Conservation (phyloP, 78 protist genomes). For the Diacronema lutheri region DNA sequence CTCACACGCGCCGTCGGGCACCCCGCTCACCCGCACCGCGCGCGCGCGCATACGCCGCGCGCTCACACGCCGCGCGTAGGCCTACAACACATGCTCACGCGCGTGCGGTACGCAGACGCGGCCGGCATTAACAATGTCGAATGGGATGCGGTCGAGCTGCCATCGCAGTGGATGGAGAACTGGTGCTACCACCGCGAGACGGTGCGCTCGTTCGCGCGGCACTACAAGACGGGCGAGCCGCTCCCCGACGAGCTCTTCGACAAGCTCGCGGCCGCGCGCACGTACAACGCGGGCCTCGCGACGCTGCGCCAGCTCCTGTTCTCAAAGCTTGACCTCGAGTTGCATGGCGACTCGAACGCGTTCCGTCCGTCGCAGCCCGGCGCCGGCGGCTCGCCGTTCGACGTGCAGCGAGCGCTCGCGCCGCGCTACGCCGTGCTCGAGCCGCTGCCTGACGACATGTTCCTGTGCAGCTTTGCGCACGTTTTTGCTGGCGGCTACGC, state of each 20-base stretch:
- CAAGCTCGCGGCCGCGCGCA: background rate
- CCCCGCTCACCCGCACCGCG: too few relatives aligned
- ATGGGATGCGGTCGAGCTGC: conserved; percentile 66
- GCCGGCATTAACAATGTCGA: conserved; percentile 53
- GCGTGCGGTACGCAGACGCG: conserved; percentile 21
- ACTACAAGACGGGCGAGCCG: conserved; percentile 31
- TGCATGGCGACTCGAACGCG: background rate
- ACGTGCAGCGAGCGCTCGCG: background rate
- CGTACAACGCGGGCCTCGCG: conserved; percentile 16
- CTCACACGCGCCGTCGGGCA: too few relatives aligned
- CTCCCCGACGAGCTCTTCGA: conserved; percentile 28
- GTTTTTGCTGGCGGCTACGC: conserved; percentile 41
- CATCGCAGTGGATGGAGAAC: conserved; percentile 56
- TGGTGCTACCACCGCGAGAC: conserved; percentile 20
- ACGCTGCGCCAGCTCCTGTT: conserved; percentile 48
- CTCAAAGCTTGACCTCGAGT: conserved; percentile 1
- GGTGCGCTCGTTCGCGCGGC: conserved; percentile 16
- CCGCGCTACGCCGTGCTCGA: background rate
- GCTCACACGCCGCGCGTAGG: background rate
- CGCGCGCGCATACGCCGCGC: too few relatives aligned
- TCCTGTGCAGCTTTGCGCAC: conserved; percentile 24
- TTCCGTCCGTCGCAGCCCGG: background rate
- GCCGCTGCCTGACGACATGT: conserved; percentile 9
- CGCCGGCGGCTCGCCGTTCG: background rate
- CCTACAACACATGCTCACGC: conserved; percentile 58